Conservation (phyloP, 441 rosid species). For the Populus tomentosa region DNA sequence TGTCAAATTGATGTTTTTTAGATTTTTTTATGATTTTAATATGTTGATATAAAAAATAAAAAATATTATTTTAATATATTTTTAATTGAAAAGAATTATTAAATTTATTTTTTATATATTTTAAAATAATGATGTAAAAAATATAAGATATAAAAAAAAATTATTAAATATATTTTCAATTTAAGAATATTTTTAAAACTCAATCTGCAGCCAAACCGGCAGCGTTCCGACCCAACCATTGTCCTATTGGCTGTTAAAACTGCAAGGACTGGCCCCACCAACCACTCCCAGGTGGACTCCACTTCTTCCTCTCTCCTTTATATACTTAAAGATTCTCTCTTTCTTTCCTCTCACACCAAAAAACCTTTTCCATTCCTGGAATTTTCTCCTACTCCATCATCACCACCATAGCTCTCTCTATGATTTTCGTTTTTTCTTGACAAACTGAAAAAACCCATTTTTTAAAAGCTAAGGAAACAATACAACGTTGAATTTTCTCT, state of each 20-base stretch:
- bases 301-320: constrained; percentile 19
- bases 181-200: not conserved
- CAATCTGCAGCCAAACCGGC: not conserved
- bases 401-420: not conserved
- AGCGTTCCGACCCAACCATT: constrained; percentile 16
- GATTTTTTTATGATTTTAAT: too few species aligned
- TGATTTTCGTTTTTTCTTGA: not conserved
- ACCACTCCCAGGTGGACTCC: constrained; percentile 22
- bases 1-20: not conserved
- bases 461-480: not conserved
- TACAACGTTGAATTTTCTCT: not conserved
- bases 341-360: constrained; percentile 1
- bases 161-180: not conserved
- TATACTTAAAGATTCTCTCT: constrained; percentile 23
- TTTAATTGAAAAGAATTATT: too few species aligned
- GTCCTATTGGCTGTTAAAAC: constrained; percentile 9
- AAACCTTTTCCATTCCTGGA: not conserved
- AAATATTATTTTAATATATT: too few species aligned
- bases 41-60: too few species aligned
- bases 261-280: constrained; percentile 12
- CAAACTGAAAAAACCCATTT: not conserved
- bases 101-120: too few species aligned
- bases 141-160: not conserved
- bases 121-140: not conserved
- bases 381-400: not conserved